Conservation (phyloP, 73 alveolate genomes). For the Paramecium tetraurelia region DNA sequence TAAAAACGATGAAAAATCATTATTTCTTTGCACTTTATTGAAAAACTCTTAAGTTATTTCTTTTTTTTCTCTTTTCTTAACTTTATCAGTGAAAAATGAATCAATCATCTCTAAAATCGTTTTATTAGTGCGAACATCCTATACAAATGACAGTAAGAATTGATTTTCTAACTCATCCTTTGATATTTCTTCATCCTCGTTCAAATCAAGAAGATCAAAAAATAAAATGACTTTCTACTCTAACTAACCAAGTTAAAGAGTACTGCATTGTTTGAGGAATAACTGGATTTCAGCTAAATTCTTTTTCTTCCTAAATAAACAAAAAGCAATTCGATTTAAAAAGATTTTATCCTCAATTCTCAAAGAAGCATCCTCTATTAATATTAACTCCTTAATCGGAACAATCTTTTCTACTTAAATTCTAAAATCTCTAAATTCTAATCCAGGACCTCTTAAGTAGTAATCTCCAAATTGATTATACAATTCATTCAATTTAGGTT, state of each 20-base stretch:
- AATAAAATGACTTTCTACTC: background rate
- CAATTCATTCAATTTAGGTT: background rate
- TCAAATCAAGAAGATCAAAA: background rate
- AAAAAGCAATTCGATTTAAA: background rate
- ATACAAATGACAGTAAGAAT: background rate
- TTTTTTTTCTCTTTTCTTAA: background rate
- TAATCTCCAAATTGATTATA: background rate
- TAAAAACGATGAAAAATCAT: background rate
- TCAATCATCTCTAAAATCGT: background rate
- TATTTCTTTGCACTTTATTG: background rate
- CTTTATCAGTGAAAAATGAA: background rate
- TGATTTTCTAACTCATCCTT: background rate
- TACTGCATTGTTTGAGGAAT: background rate
- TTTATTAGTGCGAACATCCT: background rate
- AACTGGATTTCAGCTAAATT: background rate
- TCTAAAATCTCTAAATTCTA: conserved; percentile 15
- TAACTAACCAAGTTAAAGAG: background rate
- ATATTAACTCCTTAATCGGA: background rate
- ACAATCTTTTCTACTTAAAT: background rate
- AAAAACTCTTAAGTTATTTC: background rate
- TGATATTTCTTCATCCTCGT: background rate
- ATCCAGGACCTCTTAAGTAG: background rate
- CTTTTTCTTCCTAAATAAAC: background rate
- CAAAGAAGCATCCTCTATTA: background rate
- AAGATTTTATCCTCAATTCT: background rate